Evolutionary conservation across 768 basidiomycete species (phyloP).

Genomic region (Cytidiella melzeri): DNA sequence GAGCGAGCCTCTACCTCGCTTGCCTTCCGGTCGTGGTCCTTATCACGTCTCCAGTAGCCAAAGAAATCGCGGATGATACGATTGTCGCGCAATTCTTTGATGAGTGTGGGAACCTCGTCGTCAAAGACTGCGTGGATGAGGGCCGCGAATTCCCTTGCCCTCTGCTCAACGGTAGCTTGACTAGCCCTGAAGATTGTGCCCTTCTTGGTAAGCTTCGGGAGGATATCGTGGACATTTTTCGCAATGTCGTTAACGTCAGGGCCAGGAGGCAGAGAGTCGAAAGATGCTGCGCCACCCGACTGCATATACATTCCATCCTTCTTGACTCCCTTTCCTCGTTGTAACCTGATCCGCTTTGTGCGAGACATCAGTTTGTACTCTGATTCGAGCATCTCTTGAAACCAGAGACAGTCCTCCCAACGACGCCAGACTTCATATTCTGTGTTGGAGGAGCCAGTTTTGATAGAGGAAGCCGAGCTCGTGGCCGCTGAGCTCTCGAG

Average conservation of each 20-base stretch:
- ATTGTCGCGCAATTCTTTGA: conserved; percentile 58
- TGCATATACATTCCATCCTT: conserved; percentile 63
- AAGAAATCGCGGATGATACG: conserved; percentile 69
- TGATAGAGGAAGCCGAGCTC: conserved; percentile 18
- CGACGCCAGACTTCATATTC: conserved; percentile 73
- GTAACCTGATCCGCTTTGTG: conserved; percentile 60
- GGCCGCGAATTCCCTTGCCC: conserved; percentile 51
- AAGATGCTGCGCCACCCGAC: conserved; percentile 71
- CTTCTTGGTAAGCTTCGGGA: conserved; percentile 68
- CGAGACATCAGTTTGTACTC: conserved; percentile 61
- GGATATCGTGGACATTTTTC: conserved; percentile 56
- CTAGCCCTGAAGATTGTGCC: conserved; percentile 68
- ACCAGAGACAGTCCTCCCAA: conserved; percentile 80
- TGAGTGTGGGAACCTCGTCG: conserved; percentile 56
- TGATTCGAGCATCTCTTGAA: conserved; percentile 63
- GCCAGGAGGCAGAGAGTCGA: conserved; percentile 79
- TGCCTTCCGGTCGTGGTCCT: conserved; percentile 49
- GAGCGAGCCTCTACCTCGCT: conserved; percentile 16
- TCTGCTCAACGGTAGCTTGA: conserved; percentile 57
- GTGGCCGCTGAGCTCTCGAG: conserved; percentile 16
- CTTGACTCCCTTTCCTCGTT: conserved; percentile 71
- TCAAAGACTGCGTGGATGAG: conserved; percentile 55
- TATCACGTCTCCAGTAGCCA: conserved; percentile 68
- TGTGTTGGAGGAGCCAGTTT: conserved; percentile 22
- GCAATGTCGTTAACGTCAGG: conserved; percentile 73